A percentile compares a stretch with the other conserved stretches of the same genome.
Evolutionary conservation across 106 monocot genomes (phyloP).

Genomic region (Allium cepa): DNA sequence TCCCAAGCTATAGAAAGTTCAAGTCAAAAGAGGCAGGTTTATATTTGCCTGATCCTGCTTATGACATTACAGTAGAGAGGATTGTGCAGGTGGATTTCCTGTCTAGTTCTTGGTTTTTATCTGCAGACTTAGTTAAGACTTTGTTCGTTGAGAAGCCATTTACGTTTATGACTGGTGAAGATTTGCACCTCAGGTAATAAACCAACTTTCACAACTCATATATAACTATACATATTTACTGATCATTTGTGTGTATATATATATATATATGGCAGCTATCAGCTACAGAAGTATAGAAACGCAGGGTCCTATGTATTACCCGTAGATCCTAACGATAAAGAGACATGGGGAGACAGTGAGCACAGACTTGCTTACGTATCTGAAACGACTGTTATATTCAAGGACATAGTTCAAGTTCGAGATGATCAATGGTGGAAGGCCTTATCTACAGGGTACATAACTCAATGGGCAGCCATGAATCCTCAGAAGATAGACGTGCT

Average conservation of each 20-base stretch:
- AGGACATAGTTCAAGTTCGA: slow-evolving; percentile 80
- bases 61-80: slow-evolving; percentile 68
- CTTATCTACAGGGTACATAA: slow-evolving; percentile 74
- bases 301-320: slow-evolving; percentile 91
- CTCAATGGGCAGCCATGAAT: slow-evolving; percentile 97
- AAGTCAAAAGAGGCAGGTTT: slow-evolving; percentile 88
- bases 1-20: slow-evolving; percentile 96
- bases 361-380: slow-evolving; percentile 96
- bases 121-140: slow-evolving; percentile 92
- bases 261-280: slow-evolving; percentile 58
- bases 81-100: slow-evolving; percentile 94
- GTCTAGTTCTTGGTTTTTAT: slow-evolving; percentile 96
- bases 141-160: slow-evolving; percentile 83
- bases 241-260: neutral
- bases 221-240: neutral
- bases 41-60: slow-evolving; percentile 94
- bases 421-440: slow-evolving; percentile 99
- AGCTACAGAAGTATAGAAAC: slow-evolving; percentile 94
- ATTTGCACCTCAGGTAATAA: slow-evolving; percentile 84
- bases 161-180: slow-evolving; percentile 96
- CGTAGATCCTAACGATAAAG: slow-evolving; percentile 81
- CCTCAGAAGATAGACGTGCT: slow-evolving; percentile 91
- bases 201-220: neutral
- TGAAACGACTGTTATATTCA: slow-evolving; percentile 97
- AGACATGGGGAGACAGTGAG: slow-evolving; percentile 99